Percentiles rank a stretch among this genome's conserved stretches.
Conservation (phyloP, 306 rosid genomes). For the Hippophae tibetana region DNA sequence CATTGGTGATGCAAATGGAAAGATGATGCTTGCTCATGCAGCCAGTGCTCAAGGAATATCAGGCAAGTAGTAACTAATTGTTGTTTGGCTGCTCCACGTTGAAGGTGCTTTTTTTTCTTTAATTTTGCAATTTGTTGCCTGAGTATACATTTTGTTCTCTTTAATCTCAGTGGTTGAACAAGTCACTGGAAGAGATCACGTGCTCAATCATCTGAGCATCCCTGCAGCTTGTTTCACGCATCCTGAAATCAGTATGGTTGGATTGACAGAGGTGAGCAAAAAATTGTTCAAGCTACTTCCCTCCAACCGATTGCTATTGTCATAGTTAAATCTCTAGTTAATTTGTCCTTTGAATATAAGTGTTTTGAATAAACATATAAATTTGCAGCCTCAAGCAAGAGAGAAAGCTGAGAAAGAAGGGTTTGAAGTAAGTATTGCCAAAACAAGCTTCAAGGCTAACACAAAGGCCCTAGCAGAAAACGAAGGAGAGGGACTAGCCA, state of each 20-base stretch:
- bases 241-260: conserved; percentile 96
- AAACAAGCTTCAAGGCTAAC: conserved; percentile 97
- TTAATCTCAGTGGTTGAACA: conserved; percentile 75
- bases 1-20: conserved; percentile 95
- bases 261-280: conserved; percentile 64
- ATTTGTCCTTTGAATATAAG: conserved; percentile 3
- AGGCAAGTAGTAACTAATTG: conserved; percentile 29
- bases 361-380: conserved; percentile 15
- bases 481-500: conserved; percentile 96
- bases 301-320: background rate
- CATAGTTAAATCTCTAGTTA: conserved; percentile 4
- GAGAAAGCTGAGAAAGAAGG: conserved; percentile 79
- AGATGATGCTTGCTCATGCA: conserved; percentile 99
- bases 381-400: conserved; percentile 90
- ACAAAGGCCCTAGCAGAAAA: conserved; percentile 96
- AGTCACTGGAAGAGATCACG: conserved; percentile 84
- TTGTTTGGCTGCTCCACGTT: conserved; percentile 3
- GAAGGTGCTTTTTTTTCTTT: background rate
- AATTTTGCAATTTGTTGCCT: conserved; percentile 3
- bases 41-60: conserved; percentile 98
- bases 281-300: background rate
- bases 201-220: conserved; percentile 87
- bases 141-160: conserved; percentile 4
- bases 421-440: conserved; percentile 77
- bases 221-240: conserved; percentile 98